Evolutionary conservation across 129 eudicot genomes (phyloP).

Genomic region (Ambrosia trifida): DNA sequence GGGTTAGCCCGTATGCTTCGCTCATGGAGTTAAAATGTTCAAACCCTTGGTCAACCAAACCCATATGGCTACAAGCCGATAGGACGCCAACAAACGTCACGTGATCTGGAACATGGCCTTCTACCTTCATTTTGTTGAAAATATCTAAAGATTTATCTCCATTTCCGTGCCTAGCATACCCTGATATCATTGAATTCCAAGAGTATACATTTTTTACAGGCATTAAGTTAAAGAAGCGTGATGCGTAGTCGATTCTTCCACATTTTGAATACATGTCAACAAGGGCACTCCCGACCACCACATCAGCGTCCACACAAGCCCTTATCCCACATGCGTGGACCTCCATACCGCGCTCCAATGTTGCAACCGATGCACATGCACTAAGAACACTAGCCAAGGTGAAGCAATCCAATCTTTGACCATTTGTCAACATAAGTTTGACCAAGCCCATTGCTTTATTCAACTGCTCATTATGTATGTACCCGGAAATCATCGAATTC

Average conservation of each 20-base stretch:
- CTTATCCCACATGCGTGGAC: constrained; percentile 81
- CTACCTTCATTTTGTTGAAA: constrained; percentile 55
- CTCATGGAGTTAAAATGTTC: constrained; percentile 80
- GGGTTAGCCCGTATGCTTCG: constrained; percentile 50
- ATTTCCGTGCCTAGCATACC: constrained; percentile 85
- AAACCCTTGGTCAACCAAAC: constrained; percentile 66
- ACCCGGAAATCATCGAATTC: constrained; percentile 92
- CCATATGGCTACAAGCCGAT: constrained; percentile 95
- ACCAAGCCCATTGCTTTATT: constrained; percentile 75
- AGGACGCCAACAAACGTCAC: constrained; percentile 86
- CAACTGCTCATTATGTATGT: constrained; percentile 62
- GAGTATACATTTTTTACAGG: constrained; percentile 64
- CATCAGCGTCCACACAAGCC: constrained; percentile 73
- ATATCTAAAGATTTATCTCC: constrained; percentile 65
- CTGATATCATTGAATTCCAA: constrained; percentile 96
- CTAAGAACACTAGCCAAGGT: constrained; percentile 90
- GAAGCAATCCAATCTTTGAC: constrained; percentile 71
- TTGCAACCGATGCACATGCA: constrained; percentile 97
- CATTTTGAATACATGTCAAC: constrained; percentile 92
- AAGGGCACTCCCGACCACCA: constrained; percentile 86
- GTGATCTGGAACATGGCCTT: constrained; percentile 70
- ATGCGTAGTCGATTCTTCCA: constrained; percentile 87
- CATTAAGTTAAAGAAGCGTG: constrained; percentile 61
- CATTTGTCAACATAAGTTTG: constrained; percentile 61
- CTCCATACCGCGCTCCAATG: constrained; percentile 95